Evolutionary conservation across 371 early-diverging fungal species (phyloP), one percentile per base, ranked within the genome.

Genomic region (Lichtheimia ramosa): DNA sequence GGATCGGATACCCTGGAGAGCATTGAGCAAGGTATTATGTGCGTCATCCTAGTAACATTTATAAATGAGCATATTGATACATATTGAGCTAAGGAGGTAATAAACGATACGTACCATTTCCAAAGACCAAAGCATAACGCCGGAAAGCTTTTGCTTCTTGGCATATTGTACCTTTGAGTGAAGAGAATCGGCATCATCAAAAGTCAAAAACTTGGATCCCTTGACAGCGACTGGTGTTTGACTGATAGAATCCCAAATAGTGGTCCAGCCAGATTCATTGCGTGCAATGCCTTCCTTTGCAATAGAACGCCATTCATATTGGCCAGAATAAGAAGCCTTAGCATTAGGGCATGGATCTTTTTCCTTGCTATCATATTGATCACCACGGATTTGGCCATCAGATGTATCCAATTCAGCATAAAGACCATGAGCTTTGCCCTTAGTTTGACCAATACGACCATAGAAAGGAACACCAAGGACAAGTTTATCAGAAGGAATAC

Each of bases 401-500:
- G 13, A 46, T 15, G 49, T 28, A n/a, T 48, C 21, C 42, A 66
- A 18, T 3, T 40, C 20, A 14, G 55, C 56, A 21, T 51, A 52
- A 39, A 62, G 24, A 13, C 64, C 63, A 3, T 59, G 39, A 0
- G 23, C 21, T 3, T 24, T 16, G 6, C 12, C 3, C 1, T n/a
- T 23, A 10, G 70, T 70, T 39, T 63, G 58, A 25, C 65, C 61
- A 0, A 70, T 59, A 28, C 70, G 70, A n/a, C 88, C 86, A 58
- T 85, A 84, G 64, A 87, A 85, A 0, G 86, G 84, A 10, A 84
- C 75, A 0, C 88, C 84, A 51, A 84, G 67, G 27, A 77, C 79
- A 34, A 85, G 64, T 48, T 77, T 75, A 2, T 81, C 63, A 6
- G 68, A 49, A 21, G 85, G 84, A 62, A 85, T 75, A 4, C 88